These are phyloP conservation scores for Suhomyces sp. DNA, from an alignment of 805 yeast species.

Conservation along the genomic window DNA sequence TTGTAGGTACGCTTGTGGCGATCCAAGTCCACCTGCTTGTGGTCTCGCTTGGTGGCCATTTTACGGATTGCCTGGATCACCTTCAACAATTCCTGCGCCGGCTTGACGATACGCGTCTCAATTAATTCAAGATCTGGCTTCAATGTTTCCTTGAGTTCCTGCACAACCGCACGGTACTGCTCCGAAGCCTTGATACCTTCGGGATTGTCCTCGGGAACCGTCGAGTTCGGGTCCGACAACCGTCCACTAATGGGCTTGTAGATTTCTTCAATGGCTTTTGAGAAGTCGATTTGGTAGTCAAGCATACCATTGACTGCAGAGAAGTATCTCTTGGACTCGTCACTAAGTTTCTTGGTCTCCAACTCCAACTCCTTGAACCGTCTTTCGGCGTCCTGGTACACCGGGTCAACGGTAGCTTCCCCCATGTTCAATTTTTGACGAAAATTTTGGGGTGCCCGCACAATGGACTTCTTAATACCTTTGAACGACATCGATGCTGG, in stretches of 20 bases:
- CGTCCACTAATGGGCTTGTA: conserved; percentile 95
- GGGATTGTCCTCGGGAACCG: conserved; percentile 90
- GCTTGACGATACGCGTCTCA: conserved; percentile 83
- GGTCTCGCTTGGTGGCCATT: conserved; percentile 94
- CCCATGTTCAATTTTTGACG: conserved; percentile 91
- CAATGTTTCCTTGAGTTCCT: conserved; percentile 77
- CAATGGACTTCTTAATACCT: conserved; percentile 76
- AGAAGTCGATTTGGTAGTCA: conserved; percentile 88
- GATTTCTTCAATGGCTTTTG: conserved; percentile 93
- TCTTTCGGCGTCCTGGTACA: conserved; percentile 92
- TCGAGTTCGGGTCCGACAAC: conserved; percentile 81
- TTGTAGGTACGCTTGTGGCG: conserved; percentile 68
- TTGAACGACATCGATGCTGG: conserved; percentile 68
- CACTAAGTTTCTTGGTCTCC: conserved; percentile 85
- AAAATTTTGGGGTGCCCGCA: conserved; percentile 87
- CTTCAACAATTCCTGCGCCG: conserved; percentile 85
- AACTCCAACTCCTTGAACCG: conserved; percentile 88
- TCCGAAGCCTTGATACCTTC: conserved; percentile 95
- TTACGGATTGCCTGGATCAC: conserved; percentile 82
- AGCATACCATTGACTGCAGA: conserved; percentile 92
- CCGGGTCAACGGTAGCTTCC: conserved; percentile 62
- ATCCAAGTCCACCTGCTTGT: conserved; percentile 91
- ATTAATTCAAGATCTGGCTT: conserved; percentile 92
- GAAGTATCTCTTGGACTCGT: conserved; percentile 87
- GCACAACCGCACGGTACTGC: conserved; percentile 83